Evolutionary conservation across 2,329 filamentous ascomycete species (phyloP), one percentile per base, ranked within the genome.

Genomic region (Curvularia hawaiiensis): DNA sequence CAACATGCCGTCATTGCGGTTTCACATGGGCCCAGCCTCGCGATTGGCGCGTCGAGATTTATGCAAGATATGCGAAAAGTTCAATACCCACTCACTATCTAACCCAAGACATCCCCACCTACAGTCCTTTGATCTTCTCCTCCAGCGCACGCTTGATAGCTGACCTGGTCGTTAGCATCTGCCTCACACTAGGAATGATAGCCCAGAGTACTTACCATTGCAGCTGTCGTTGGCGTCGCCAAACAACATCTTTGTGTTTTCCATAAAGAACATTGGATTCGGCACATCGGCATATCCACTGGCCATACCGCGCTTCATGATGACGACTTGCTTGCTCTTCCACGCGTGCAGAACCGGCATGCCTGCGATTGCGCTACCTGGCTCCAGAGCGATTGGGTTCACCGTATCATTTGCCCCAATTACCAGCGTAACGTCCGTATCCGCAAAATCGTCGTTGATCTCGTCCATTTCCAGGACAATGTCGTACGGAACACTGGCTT

Each of bases 391-490:
- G 67, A 94, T 94, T 0, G 92, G 92, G 70, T 97, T 96, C 38
- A 96, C 92, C 0, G 92, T 96, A 68, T 97, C 92, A 67, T 97
- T 96, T 9, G 92, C 92, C 3, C 92, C 92, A 69, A 96, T 96
- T 0, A 96, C 92, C 3, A 96, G 84, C 0, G 91, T 92, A 10
- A 96, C 82, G 68, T 96, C 92, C 0, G 92, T 96, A 28, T 95
- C 90, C 7, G 83, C 77, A 74, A 96, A 97, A 69, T 96, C 92
- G 61, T 96, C 92, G 75, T 96, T 97, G 79, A 96, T 96, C 80
- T 97, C 92, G 67, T 96, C 92, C 92, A 96, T 96, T 78, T 97
- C 92, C 45, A 96, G 83, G 28, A 96, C 92, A 54, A 96, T 94
- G 67, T 97, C 92, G 69, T 96, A 96, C 3, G 91, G 91, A 30